These are phyloP conservation scores for Vitis hybrid DNA, from an alignment of 177 flowering plant species.

Conservation along the genomic window DNA sequence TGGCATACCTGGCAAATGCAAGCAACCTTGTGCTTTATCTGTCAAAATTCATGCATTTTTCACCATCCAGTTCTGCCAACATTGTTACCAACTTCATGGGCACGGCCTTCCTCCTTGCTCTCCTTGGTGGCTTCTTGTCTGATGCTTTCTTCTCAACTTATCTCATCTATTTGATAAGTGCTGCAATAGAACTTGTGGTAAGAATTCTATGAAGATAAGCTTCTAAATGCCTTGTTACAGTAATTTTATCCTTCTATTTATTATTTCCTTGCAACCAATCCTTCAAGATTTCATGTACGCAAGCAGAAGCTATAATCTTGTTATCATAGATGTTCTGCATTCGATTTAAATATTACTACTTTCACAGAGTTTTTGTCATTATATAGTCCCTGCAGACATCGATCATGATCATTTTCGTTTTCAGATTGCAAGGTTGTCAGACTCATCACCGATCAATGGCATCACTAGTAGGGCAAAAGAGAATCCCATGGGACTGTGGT, in stretches of 20 bases:
- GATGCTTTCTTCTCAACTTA: slow-evolving; percentile 68
- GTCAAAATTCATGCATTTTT: slow-evolving; percentile 55
- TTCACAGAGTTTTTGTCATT: too few relatives aligned
- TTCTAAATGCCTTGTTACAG: neutral
- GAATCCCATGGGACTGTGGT: neutral
- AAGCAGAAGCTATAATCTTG: too few relatives aligned
- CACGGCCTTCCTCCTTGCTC: slow-evolving; percentile 75
- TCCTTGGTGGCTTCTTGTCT: slow-evolving; percentile 77
- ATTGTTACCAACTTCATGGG: slow-evolving; percentile 86
- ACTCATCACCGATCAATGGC: neutral
- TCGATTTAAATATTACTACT: too few relatives aligned
- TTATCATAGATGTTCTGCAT: too few relatives aligned
- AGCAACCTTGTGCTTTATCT: slow-evolving; percentile 73
- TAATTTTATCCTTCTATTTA: neutral
- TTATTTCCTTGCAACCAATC: too few relatives aligned
- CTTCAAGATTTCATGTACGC: too few relatives aligned
- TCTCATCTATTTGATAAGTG: slow-evolving; percentile 51
- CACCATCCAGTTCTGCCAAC: slow-evolving; percentile 60
- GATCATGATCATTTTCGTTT: neutral
- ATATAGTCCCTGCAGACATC: too few relatives aligned
- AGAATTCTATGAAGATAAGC: slow-evolving; percentile 8
- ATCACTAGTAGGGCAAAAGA: neutral
- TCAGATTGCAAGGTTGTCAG: neutral
- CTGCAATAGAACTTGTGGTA: slow-evolving; percentile 57
- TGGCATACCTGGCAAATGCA: slow-evolving; percentile 73